Evolutionary conservation across 2,329 filamentous ascomycete species (phyloP), one percentile per base, ranked within the genome.

Genomic region (Cercospora brassicicola): DNA sequence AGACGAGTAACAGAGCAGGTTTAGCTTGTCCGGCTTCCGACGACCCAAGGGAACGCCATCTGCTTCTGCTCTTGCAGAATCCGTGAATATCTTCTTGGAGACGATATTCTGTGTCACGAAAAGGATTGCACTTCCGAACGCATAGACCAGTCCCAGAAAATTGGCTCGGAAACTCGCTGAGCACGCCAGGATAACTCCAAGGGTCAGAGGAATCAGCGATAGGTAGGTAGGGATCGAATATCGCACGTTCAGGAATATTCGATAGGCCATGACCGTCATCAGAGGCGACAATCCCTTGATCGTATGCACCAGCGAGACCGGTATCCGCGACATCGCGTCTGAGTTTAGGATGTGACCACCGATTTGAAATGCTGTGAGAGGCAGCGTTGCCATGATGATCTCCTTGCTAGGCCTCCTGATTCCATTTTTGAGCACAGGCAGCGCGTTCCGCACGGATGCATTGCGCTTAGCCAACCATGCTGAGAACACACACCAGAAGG

Each of bases 61-160:
- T 7, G 89, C 88, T 80, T 97, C 94, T 2, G 92, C 91, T 67
- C 89, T 89, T 6, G 93, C 90, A 6, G 92, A 93, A 77, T 97
- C 94, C 79, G 97, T 99, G 84, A 99, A 99, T 9, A 99, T 88
- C 72, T 93, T 92, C 81, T 99, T 99, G 20, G 94, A 98, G 73
- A 97, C 96, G 66, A 99, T 99, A 78, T 99, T 99, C 78, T 99
- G 95, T 0, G 93, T 95, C 39, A 99, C 95, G 77, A 99, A 99
- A 72, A 98, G 91, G 65, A 98, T 84, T 7, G 95, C 93, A n/a
- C 93, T 94, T 36, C 92, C 83, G 42, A 99, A 90, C 3, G 95
- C 94, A 76, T 94, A 94, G 10, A 94, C 76, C 18, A 99, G 91
- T n/a, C 95, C 95, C 62, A 95, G 86, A 70, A 97, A 87, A 77